These are phyloP conservation scores for Sequoia sempervirens DNA, from an alignment of 75 land plant genomes.

Conservation along the genomic window DNA sequence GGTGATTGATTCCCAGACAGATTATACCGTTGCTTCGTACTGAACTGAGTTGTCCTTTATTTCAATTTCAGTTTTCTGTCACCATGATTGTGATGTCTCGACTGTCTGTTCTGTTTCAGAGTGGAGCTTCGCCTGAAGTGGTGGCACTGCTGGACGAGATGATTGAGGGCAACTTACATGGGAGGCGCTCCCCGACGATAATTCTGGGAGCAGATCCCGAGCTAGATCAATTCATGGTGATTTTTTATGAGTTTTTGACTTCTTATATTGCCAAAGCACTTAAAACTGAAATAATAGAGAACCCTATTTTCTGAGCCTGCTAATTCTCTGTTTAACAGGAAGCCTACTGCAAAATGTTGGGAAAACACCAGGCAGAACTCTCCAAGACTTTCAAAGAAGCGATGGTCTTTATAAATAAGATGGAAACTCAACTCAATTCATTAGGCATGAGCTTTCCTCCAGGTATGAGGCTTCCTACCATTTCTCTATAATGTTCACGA, in stretches of 20 bases:
- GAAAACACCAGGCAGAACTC: conserved; percentile 49
- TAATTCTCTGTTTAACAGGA: no score
- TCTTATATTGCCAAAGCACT: neutral
- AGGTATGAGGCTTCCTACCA: conserved; percentile 3
- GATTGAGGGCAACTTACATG: conserved; percentile 18
- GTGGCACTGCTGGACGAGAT: conserved; percentile 46
- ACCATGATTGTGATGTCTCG: no score
- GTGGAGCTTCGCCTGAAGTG: conserved; percentile 68
- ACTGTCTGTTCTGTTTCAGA: conserved; percentile 22
- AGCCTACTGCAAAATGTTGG: conserved; percentile 52
- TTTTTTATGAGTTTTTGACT: neutral
- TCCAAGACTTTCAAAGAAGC: conserved; percentile 69
- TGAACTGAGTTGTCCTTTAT: no score
- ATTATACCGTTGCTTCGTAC: no score
- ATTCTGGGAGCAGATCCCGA: conserved; percentile 69
- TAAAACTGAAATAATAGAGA: no score
- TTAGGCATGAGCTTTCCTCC: conserved; percentile 21
- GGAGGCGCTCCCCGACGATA: neutral
- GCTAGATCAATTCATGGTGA: conserved; percentile 88
- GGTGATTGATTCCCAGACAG: no score
- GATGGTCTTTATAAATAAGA: conserved; percentile 43
- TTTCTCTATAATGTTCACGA: no score
- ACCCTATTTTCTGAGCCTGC: neutral
- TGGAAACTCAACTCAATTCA: conserved; percentile 44
- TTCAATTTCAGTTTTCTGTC: no score